Evolutionary conservation across 352 stramenopile genomes (phyloP).

Genomic region (Blastocystis sp.): DNA sequence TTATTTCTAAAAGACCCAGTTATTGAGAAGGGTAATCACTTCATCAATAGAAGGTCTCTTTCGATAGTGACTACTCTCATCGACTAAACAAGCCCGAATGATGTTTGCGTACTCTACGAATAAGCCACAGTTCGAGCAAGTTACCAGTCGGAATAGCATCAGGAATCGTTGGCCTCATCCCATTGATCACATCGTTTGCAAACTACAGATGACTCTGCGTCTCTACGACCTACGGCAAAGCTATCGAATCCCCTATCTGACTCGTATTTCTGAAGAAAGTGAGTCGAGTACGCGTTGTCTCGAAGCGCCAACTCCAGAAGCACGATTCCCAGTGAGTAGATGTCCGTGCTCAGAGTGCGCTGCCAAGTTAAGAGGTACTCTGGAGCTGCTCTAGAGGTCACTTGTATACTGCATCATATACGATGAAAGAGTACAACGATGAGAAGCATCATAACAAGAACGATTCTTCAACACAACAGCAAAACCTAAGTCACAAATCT

Average conservation of each 20-base stretch:
- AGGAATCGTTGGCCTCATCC: not conserved
- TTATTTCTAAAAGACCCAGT: not conserved
- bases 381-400: slow-evolving; percentile 6
- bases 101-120: slow-evolving; percentile 2
- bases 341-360: not conserved
- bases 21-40: not conserved
- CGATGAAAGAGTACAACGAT: not conserved
- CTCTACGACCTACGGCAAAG: not conserved
- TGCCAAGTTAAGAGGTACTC: not conserved
- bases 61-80: not conserved
- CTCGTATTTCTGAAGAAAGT: not conserved
- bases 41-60: not conserved
- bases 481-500: slow-evolving; percentile 13
- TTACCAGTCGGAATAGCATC: not conserved
- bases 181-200: not conserved
- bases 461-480: not conserved
- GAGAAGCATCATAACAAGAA: not conserved
- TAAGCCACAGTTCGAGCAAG: not conserved
- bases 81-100: not conserved
- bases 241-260: not conserved
- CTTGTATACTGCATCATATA: not conserved
- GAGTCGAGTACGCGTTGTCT: not conserved
- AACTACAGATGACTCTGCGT: not conserved
- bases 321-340: slow-evolving; percentile 12
- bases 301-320: not conserved